Conservation (phyloP, 805 yeast species). For the Candida ortonii region DNA sequence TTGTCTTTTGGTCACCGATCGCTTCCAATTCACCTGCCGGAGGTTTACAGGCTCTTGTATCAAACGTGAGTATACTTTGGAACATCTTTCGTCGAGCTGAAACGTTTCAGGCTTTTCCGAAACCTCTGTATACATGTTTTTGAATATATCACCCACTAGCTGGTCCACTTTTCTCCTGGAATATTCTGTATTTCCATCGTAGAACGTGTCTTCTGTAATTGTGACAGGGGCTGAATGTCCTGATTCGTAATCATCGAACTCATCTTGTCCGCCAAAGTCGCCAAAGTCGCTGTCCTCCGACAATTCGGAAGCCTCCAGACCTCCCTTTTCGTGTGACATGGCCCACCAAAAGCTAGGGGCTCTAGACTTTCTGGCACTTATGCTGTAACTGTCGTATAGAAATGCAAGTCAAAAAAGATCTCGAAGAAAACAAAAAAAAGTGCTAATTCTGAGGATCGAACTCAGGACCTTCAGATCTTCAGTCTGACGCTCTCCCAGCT, state of each 20-base stretch:
- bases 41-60: conserved; percentile 40
- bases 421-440: conserved; percentile 8
- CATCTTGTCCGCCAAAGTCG: conserved; percentile 24
- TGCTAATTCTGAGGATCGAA: conserved; percentile 29
- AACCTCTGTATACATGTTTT: background rate
- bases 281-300: conserved; percentile 16
- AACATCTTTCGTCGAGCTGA: conserved; percentile 24
- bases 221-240: conserved; percentile 1
- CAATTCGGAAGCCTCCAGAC: background rate
- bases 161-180: conserved; percentile 5
- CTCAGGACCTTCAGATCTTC: conserved; percentile 30
- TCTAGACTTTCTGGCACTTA: too few species aligned
- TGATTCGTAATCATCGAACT: conserved; percentile 15
- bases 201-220: background rate
- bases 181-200: conserved; percentile 7
- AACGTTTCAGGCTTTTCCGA: conserved; percentile 2
- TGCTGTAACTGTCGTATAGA: too few species aligned
- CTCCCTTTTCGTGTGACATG: background rate
- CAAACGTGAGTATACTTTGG: conserved; percentile 23
- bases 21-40: conserved; percentile 66
- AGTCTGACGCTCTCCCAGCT: conserved; percentile 30
- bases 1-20: conserved; percentile 61
- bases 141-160: conserved; percentile 15
- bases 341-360: too few species aligned
- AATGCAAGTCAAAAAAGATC: background rate